These are phyloP conservation scores for Hymenoscyphus repandus DNA, from an alignment of 2,329 filamentous ascomycete genomes.

Conservation along the genomic window DNA sequence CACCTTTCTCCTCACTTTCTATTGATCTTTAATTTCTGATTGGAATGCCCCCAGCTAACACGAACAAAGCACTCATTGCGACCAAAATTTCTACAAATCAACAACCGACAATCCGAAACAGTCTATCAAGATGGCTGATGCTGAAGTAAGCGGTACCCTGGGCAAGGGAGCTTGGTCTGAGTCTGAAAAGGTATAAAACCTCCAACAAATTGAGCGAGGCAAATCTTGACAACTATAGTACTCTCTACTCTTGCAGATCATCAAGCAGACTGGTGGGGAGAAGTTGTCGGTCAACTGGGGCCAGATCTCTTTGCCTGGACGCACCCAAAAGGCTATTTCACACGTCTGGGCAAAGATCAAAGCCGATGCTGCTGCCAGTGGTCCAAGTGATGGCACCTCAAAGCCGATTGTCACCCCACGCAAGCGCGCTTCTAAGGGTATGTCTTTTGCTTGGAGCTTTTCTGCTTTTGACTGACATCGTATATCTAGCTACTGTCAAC, in stretches of 20 bases:
- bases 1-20: too few species aligned
- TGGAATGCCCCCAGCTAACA: too few species aligned
- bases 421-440: constrained; percentile 6
- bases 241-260: constrained; percentile 8
- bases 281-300: neutral
- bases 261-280: constrained; percentile 4
- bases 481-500: neutral
- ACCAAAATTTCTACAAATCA: too few species aligned
- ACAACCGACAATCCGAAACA: neutral
- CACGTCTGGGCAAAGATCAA: constrained; percentile 5
- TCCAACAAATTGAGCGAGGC: too few species aligned
- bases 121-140: neutral
- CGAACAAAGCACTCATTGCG: too few species aligned
- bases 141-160: neutral
- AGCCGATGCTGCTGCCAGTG: neutral
- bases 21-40: too few species aligned
- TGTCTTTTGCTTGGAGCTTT: neutral
- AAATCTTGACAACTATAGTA: neutral
- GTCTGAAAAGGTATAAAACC: neutral
- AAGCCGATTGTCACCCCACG: neutral
- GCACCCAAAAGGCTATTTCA: constrained; percentile 2
- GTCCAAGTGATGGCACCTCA: neutral
- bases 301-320: constrained; percentile 1
- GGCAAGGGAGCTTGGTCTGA: neutral
- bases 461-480: neutral